phyloP scores from a whole-genome alignment of 805 yeast genomes.

The Blastobotrys terrestris region DNA sequence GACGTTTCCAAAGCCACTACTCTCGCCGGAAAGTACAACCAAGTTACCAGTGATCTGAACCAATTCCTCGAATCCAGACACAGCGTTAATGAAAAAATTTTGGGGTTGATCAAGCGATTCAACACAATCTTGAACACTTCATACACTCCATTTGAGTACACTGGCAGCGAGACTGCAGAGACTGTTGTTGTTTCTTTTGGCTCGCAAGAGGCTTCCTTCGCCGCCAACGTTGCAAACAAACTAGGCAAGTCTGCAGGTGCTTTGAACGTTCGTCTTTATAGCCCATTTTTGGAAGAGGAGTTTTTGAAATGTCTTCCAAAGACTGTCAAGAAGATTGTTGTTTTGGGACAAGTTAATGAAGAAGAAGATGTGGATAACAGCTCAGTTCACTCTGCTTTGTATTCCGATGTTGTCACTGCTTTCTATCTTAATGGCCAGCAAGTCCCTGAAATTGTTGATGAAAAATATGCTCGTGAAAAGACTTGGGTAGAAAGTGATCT shows the following conservation, averaged over 20 bases:
- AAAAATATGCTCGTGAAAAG: slow-evolving; percentile 26
- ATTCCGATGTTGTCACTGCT: slow-evolving; percentile 68
- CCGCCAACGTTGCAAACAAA: slow-evolving; percentile 40
- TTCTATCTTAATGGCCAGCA: slow-evolving; percentile 19
- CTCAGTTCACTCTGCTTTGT: slow-evolving; percentile 42
- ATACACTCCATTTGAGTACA: slow-evolving; percentile 61
- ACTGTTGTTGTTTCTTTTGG: slow-evolving; percentile 83
- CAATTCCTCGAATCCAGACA: slow-evolving; percentile 1
- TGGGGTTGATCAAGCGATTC: slow-evolving; percentile 5
- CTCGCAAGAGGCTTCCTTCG: slow-evolving; percentile 53
- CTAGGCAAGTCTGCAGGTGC: slow-evolving; percentile 49
- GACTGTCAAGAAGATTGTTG: slow-evolving; percentile 53
- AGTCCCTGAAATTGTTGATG: slow-evolving; percentile 27
- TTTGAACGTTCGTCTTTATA: slow-evolving; percentile 66
- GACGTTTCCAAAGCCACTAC: slow-evolving; percentile 33
- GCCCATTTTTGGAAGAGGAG: slow-evolving; percentile 64
- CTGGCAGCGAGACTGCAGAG: slow-evolving; percentile 55
- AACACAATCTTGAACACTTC: slow-evolving; percentile 45
- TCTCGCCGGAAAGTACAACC: slow-evolving; percentile 13
- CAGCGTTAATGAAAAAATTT: slow-evolving; percentile 9
- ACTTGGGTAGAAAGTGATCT: slow-evolving; percentile 17
- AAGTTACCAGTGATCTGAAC: slow-evolving; percentile 1
- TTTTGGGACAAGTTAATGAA: slow-evolving; percentile 52
- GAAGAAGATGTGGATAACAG: slow-evolving; percentile 26
- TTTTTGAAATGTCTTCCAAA: slow-evolving; percentile 56